Evolutionary conservation across 2,329 filamentous ascomycete genomes (phyloP).

Genomic region (Penicillium sp.): DNA sequence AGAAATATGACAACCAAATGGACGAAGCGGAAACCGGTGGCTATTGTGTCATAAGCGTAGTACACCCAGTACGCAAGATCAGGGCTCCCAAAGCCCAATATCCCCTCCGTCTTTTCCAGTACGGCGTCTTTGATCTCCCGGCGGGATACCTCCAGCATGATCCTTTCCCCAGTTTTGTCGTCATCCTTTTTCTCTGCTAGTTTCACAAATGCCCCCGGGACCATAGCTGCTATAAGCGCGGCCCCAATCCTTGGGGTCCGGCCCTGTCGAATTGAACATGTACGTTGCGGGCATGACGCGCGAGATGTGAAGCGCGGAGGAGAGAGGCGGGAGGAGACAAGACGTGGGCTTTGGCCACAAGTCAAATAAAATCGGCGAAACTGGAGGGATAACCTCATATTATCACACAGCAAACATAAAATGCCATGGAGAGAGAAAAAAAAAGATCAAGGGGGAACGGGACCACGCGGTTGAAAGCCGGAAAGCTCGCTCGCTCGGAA

Average conservation of each 20-base stretch:
- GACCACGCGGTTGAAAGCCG: conserved; percentile 7
- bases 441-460: not conserved
- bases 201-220: conserved; percentile 64
- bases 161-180: conserved; percentile 74
- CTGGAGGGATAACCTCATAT: conserved; percentile 57
- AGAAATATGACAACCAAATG: conserved; percentile 89
- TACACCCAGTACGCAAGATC: conserved; percentile 70
- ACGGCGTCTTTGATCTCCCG: conserved; percentile 76
- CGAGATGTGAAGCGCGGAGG: conserved; percentile 28
- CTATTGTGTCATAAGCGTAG: conserved; percentile 72
- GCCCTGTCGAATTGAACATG: conserved; percentile 23
- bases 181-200: conserved; percentile 58
- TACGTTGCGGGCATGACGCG: conserved; percentile 32
- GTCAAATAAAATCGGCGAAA: conserved; percentile 56
- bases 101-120: conserved; percentile 63
- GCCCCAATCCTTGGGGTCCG: conserved; percentile 33
- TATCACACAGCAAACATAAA: conserved; percentile 32
- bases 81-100: conserved; percentile 62
- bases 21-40: conserved; percentile 84
- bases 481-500: conserved; percentile 3
- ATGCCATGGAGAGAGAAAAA: conserved; percentile 11
- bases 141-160: conserved; percentile 84
- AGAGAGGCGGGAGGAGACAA: conserved; percentile 37
- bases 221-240: conserved; percentile 53
- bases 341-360: conserved; percentile 43